Percentiles rank a stretch among this genome's conserved stretches.
phyloP scores from a whole-genome alignment of 306 rosid species.

The Vicia sativa region DNA sequence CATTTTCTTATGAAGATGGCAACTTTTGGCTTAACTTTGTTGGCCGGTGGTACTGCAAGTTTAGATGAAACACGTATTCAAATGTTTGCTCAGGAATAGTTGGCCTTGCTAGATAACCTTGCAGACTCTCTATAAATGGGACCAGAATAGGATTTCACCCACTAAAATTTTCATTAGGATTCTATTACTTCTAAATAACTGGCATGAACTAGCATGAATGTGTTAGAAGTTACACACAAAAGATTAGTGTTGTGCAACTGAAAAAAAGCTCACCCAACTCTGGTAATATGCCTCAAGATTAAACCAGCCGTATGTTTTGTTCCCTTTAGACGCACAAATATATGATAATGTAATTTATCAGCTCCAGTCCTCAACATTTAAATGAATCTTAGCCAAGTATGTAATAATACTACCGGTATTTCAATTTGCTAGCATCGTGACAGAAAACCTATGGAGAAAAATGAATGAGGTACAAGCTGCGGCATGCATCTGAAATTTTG shows the following conservation, averaged over 20 bases:
- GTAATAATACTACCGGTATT: background rate
- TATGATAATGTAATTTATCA: too few species aligned
- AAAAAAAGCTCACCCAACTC: background rate
- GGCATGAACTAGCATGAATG: background rate
- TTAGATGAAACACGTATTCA: too few species aligned
- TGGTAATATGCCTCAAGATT: background rate
- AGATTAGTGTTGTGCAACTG: background rate
- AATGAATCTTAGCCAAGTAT: background rate
- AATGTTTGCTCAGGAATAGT: too few species aligned
- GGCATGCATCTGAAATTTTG: background rate
- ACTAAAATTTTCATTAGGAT: too few species aligned
- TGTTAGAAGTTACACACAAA: background rate
- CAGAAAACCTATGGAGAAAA: background rate
- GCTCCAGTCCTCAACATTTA: background rate
- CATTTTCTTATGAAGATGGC: too few species aligned
- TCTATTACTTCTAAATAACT: too few species aligned
- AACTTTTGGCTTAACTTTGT: too few species aligned
- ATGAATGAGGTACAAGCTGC: background rate
- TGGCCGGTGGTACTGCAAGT: too few species aligned
- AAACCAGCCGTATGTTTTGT: background rate
- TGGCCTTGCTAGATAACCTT: too few species aligned
- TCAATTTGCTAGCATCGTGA: background rate
- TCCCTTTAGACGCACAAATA: background rate
- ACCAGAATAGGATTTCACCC: too few species aligned
- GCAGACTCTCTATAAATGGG: too few species aligned